Conservation (phyloP, 2,329 filamentous ascomycete species). For the Fusarium neocosmosporiellum region DNA sequence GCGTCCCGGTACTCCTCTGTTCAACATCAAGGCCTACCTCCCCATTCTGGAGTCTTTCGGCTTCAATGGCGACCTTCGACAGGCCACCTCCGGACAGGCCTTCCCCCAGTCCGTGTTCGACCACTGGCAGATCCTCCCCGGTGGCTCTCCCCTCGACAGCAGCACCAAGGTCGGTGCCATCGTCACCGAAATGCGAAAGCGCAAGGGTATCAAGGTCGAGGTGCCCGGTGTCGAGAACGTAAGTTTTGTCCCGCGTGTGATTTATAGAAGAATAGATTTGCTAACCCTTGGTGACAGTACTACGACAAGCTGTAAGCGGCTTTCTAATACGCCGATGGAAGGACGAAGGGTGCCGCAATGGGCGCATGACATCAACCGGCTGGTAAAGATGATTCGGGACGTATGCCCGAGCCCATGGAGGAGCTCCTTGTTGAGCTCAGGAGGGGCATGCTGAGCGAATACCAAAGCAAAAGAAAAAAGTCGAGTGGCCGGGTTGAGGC, state of each 20-base stretch:
- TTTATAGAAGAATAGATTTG: not conserved
- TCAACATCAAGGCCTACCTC: slow-evolving; percentile 98
- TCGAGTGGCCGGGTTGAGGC: slow-evolving; percentile 51
- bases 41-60: slow-evolving; percentile 98
- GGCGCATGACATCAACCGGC: slow-evolving; percentile 56
- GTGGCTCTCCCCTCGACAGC: slow-evolving; percentile 89
- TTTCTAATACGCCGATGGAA: slow-evolving; percentile 58
- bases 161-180: slow-evolving; percentile 85
- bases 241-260: slow-evolving; percentile 60
- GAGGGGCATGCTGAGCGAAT: slow-evolving; percentile 48
- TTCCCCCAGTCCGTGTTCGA: slow-evolving; percentile 99
- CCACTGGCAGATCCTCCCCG: slow-evolving; percentile 96
- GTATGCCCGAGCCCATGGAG: slow-evolving; percentile 44
- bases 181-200: slow-evolving; percentile 93
- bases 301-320: slow-evolving; percentile 95
- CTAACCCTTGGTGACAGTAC: slow-evolving; percentile 70
- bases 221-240: slow-evolving; percentile 96
- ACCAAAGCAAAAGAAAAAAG: slow-evolving; percentile 48
- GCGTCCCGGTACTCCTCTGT: slow-evolving; percentile 97
- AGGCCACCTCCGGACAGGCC: slow-evolving; percentile 93
- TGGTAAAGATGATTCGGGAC: slow-evolving; percentile 48
- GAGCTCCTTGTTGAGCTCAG: slow-evolving; percentile 40
- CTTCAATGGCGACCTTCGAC: slow-evolving; percentile 97
- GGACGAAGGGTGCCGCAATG: slow-evolving; percentile 56
- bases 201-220: slow-evolving; percentile 98